phyloP scores from a whole-genome alignment of 78 protist genomes.

The Reticulomyxa filosa region DNA sequence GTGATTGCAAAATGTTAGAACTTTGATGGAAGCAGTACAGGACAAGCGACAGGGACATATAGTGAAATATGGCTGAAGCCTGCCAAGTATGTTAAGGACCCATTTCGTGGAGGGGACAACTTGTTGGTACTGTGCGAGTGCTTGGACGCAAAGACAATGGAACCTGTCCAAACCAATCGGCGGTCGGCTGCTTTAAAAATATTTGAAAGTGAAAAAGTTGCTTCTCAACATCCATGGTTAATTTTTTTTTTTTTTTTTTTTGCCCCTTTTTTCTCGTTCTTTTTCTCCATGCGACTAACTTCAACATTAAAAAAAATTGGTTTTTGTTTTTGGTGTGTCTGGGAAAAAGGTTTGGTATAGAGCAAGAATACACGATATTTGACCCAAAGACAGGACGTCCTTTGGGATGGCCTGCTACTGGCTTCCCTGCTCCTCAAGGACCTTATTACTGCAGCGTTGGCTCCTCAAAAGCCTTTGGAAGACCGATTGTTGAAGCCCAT shows the following conservation, averaged over 20 bases:
- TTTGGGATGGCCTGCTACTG: slow-evolving; percentile 45
- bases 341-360: slow-evolving; percentile 54
- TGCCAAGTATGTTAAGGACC: slow-evolving; percentile 29
- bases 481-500: slow-evolving; percentile 50
- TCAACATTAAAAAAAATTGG: not conserved
- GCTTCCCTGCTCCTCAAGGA: slow-evolving; percentile 69
- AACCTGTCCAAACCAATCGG: slow-evolving; percentile 26
- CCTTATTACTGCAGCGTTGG: slow-evolving; percentile 70
- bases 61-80: slow-evolving; percentile 23
- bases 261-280: not conserved
- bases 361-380: slow-evolving; percentile 45
- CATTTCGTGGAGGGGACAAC: slow-evolving; percentile 45
- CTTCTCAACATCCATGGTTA: too few relatives aligned
- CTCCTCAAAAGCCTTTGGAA: slow-evolving; percentile 36
- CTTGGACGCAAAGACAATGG: not conserved
- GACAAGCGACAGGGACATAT: slow-evolving; percentile 55
- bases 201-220: too few relatives aligned
- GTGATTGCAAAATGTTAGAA: too few relatives aligned
- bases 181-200: slow-evolving; percentile 7
- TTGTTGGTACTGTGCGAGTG: slow-evolving; percentile 40
- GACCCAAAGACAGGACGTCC: slow-evolving; percentile 21
- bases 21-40: slow-evolving; percentile 30
- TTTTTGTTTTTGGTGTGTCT: not conserved
- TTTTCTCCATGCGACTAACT: not conserved
- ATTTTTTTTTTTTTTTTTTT: not conserved